phyloP scores from a whole-genome alignment of 352 stramenopile species.

The Pilasporangium apinafurcum region DNA sequence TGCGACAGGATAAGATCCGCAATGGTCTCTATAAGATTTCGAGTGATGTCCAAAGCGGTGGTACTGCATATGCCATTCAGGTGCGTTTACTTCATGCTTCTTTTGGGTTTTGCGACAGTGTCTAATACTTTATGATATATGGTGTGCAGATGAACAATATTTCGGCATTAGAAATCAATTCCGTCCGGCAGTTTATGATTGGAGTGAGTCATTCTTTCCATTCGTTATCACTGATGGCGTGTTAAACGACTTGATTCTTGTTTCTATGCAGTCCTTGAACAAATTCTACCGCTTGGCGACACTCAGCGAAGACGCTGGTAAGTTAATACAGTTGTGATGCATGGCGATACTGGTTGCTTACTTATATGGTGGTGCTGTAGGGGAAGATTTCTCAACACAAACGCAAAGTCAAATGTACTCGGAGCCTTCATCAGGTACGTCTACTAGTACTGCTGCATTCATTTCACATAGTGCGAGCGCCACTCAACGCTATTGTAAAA shows the following conservation, averaged over 20 bases:
- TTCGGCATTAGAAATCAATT: conserved; percentile 80
- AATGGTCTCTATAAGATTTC: conserved; percentile 82
- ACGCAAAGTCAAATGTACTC: conserved; percentile 24
- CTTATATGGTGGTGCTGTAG: conserved; percentile 1
- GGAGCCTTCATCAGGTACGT: conserved; percentile 28
- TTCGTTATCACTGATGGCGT: not conserved
- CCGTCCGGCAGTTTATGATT: conserved; percentile 84
- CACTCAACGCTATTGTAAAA: no score
- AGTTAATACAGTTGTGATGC: not conserved
- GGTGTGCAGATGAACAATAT: conserved; percentile 82
- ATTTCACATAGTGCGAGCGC: no score
- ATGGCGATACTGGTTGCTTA: not conserved
- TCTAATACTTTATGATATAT: not conserved
- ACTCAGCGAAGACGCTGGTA: conserved; percentile 37
- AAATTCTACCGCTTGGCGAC: conserved; percentile 74
- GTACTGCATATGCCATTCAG: conserved; percentile 69
- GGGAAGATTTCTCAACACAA: conserved; percentile 21
- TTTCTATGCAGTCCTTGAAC: conserved; percentile 44
- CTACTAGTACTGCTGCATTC: not conserved
- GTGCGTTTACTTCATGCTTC: conserved; percentile 4
- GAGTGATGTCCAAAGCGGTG: conserved; percentile 64
- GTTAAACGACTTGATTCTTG: not conserved
- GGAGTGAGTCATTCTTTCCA: conserved; percentile 22
- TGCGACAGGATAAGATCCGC: conserved; percentile 88
- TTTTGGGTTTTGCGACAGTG: not conserved